Conservation (phyloP, 2,329 filamentous ascomycete species). For the Fusarium kyushuense region DNA sequence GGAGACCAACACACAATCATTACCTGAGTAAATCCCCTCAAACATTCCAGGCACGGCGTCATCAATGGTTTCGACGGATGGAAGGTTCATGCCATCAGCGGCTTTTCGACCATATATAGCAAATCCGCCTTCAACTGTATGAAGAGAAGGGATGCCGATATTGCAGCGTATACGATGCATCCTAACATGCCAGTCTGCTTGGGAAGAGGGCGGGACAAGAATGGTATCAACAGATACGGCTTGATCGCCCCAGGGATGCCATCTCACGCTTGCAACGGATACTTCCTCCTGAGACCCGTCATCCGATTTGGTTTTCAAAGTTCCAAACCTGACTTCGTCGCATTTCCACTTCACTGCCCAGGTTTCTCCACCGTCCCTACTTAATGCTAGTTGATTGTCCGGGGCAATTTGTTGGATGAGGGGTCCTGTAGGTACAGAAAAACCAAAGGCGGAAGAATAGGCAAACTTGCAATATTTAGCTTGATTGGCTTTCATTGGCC, state of each 20-base stretch:
- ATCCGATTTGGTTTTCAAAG: not conserved
- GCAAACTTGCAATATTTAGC: constrained; percentile 63
- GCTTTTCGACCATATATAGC: constrained; percentile 24
- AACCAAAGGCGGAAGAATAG: constrained; percentile 62
- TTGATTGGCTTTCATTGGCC: constrained; percentile 55
- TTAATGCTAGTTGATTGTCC: constrained; percentile 50
- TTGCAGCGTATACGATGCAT: constrained; percentile 39
- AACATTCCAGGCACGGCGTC: not conserved
- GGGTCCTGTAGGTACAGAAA: constrained; percentile 57
- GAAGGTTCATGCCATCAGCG: constrained; percentile 23
- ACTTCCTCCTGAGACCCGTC: fast-evolving
- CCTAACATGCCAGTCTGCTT: constrained; percentile 52
- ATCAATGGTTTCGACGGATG: fast-evolving
- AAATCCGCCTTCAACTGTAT: constrained; percentile 38
- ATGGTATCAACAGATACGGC: constrained; percentile 46
- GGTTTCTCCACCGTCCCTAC: constrained; percentile 49
- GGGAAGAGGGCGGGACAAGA: constrained; percentile 46
- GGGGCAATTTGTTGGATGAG: constrained; percentile 52
- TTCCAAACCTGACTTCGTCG: not conserved
- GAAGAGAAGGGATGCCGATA: not conserved
- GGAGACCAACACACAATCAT: constrained; percentile 2
- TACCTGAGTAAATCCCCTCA: constrained; percentile 7
- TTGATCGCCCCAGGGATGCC: constrained; percentile 48
- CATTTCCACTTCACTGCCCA: constrained; percentile 51
- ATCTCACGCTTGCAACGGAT: constrained; percentile 20